Percentiles rank a stretch among this genome's conserved stretches.
These are phyloP conservation scores for Penicillium sp. DNA, from an alignment of 2,329 filamentous ascomycete genomes.

Conservation along the genomic window DNA sequence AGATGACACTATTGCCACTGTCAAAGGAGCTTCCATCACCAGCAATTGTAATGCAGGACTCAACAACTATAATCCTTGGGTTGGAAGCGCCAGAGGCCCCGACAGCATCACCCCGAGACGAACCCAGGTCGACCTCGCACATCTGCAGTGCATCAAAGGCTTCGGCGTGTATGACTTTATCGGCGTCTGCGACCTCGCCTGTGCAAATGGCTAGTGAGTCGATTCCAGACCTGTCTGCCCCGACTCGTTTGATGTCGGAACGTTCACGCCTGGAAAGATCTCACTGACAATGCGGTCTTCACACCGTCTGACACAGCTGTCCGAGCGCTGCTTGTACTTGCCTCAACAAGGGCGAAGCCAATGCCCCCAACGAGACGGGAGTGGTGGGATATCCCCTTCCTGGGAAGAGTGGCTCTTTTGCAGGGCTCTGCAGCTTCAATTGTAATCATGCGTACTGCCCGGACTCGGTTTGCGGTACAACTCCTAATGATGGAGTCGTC, in stretches of 20 bases:
- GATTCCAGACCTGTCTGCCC: too few relatives aligned
- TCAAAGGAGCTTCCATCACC: not conserved
- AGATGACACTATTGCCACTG: not conserved
- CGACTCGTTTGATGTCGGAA: too few relatives aligned
- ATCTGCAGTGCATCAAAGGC: not conserved
- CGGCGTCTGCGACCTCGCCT: not conserved
- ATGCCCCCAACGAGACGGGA: not conserved
- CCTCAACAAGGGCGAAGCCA: not conserved
- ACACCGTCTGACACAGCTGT: not conserved
- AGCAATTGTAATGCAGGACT: not conserved
- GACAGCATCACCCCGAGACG: not conserved
- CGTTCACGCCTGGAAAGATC: too few relatives aligned
- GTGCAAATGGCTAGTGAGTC: not conserved
- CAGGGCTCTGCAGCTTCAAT: not conserved
- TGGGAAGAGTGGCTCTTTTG: not conserved
- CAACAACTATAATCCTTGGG: not conserved
- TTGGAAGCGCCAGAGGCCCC: not conserved
- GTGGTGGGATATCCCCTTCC: not conserved
- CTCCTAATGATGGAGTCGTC: too few relatives aligned
- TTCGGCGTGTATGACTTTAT: not conserved
- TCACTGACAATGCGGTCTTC: too few relatives aligned
- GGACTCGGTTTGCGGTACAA: not conserved
- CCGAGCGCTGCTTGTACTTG: not conserved
- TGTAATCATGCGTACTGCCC: not conserved
- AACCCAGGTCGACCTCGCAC: not conserved